Evolutionary conservation across 805 yeast species (phyloP), one percentile per base, ranked within the genome.

Genomic region (Wickerhamiella parazyma): DNA sequence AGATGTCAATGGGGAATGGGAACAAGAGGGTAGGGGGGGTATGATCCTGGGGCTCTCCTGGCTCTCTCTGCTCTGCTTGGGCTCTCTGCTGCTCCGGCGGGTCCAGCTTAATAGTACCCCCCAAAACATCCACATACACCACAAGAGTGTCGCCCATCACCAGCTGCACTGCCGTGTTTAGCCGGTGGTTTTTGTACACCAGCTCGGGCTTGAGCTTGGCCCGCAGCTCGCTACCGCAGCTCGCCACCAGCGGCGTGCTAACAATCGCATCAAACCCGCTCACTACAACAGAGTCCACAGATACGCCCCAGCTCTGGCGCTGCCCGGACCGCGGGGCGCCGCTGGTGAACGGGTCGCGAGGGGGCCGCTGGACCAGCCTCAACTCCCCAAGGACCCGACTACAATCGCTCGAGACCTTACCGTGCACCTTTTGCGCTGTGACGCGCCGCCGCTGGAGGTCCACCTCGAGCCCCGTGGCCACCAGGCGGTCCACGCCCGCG

Each of bases 401-500:
- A 7, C 16, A 12, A 14, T 39, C 31, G 4, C 31, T 17, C 3
- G 42, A 39, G 2, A 39, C 22, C n/a, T 39, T 36, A 4, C 42
- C 36, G n/a, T 26, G 21, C 14, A 39, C 17, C n/a, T 26, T 18
- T 17, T 35, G 42, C 16, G 17, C 19, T 6, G 14, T 19, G n/a
- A 33, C 5, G 21, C 42, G 36, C 12, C 42, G 34, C 20, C 33
- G 4, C 3, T 22, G 24, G 19, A 43, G 14, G 6, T 29, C 34
- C 9, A 43, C 12, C n/a, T 42, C 42, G 4, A 35, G 33, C 6
- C 17, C 31, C 6, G 44, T 31, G 6, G 37, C 19, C 8, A 47
- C 28, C 4, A 53, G 21, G 36, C 53, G 48, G 18, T 53, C 50
- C 11, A 46, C 50, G 2, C 45, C 51, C 1, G 49, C 49, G 9